Conservation (phyloP, 2,329 filamentous ascomycete species). For the Pyricularia sp. region DNA sequence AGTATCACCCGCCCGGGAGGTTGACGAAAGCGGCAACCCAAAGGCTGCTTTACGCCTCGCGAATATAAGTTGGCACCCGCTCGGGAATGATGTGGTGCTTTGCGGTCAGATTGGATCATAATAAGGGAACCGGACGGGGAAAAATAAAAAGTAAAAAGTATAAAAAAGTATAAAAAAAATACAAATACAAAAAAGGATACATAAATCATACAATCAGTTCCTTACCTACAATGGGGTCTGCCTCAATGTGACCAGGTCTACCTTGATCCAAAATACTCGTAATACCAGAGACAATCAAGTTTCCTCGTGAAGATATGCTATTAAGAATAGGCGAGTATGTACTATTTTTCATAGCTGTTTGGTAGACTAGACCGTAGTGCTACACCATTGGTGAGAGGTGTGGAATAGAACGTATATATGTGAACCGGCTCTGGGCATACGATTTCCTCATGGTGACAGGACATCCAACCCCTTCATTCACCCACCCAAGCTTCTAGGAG, state of each 20-base stretch:
- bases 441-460: not conserved
- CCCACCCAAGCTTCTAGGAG: not conserved
- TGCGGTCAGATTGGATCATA: slow-evolving; percentile 47
- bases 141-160: not conserved
- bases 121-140: not conserved
- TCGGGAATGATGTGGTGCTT: slow-evolving; percentile 76
- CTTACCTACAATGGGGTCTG: not conserved
- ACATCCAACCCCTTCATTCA: not conserved
- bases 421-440: not conserved
- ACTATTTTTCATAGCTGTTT: not conserved
- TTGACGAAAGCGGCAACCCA: slow-evolving; percentile 37
- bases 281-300: not conserved
- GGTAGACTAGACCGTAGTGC: not conserved
- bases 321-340: not conserved
- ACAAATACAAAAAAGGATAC: not conserved
- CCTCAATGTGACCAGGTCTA: not conserved
- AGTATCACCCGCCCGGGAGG: slow-evolving; percentile 58
- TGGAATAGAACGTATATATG: not conserved
- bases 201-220: not conserved
- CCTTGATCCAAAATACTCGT: not conserved
- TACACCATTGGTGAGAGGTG: not conserved
- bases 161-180: too few relatives aligned
- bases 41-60: slow-evolving; percentile 55
- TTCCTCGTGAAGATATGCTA: not conserved
- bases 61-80: slow-evolving; percentile 63